A percentile compares a stretch with the other conserved stretches of the same genome.
phyloP scores from a whole-genome alignment of 768 basidiomycete genomes.

The Heimioporus sp. region DNA sequence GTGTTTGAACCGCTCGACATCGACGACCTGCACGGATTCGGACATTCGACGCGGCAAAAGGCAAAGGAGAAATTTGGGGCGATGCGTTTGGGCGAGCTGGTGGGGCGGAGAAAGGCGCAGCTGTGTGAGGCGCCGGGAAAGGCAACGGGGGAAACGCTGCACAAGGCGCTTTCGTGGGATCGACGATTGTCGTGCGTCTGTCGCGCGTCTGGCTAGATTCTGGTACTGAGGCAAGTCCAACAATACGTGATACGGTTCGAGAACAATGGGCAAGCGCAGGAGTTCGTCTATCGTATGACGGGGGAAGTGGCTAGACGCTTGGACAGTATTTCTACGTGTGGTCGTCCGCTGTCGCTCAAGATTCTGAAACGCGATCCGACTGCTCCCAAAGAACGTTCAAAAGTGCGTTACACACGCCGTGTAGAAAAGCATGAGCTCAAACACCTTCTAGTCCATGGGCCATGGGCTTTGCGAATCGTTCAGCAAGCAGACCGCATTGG shows the following conservation, averaged over 20 bases:
- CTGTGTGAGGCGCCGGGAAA: constrained; percentile 78
- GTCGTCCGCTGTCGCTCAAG: constrained; percentile 79
- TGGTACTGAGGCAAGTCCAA: constrained; percentile 2
- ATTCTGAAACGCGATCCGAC: constrained; percentile 83
- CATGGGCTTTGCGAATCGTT: constrained; percentile 84
- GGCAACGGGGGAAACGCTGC: constrained; percentile 80
- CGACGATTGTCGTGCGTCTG: constrained; percentile 76
- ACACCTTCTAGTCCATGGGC: constrained; percentile 70
- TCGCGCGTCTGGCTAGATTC: not conserved
- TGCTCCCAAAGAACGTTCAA: constrained; percentile 87
- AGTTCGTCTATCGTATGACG: constrained; percentile 75
- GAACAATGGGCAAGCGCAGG: constrained; percentile 74
- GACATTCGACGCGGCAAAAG: constrained; percentile 71
- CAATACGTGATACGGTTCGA: constrained; percentile 97
- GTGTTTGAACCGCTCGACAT: constrained; percentile 72
- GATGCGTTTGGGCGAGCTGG: constrained; percentile 66
- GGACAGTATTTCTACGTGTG: constrained; percentile 63
- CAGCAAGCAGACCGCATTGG: constrained; percentile 67
- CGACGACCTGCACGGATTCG: constrained; percentile 85
- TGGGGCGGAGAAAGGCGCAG: constrained; percentile 56
- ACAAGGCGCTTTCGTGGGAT: constrained; percentile 83
- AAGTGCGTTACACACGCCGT: constrained; percentile 47
- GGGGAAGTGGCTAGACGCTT: constrained; percentile 74
- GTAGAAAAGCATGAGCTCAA: not conserved
- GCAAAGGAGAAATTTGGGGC: constrained; percentile 76